These are phyloP conservation scores for Collybia nuda DNA, from an alignment of 768 basidiomycete genomes.

Conservation along the genomic window DNA sequence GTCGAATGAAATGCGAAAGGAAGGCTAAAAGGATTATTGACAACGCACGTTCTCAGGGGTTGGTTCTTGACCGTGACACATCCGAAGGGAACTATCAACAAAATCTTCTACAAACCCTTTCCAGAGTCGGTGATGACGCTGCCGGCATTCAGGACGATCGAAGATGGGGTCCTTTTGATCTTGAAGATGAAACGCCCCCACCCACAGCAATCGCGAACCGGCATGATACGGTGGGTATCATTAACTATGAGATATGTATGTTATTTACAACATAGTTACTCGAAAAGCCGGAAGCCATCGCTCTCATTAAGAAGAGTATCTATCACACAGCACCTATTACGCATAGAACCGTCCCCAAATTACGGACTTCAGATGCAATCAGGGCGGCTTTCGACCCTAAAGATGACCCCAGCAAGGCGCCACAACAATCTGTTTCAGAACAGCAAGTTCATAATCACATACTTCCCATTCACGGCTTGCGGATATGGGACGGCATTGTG, in stretches of 20 bases:
- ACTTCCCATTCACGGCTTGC: slow-evolving; percentile 51
- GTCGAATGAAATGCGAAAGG: slow-evolving; percentile 42
- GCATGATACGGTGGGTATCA: slow-evolving; percentile 55
- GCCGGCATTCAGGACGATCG: slow-evolving; percentile 38
- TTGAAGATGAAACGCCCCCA: slow-evolving; percentile 69
- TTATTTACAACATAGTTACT: background rate
- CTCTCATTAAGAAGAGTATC: slow-evolving; percentile 54
- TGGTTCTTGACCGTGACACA: slow-evolving; percentile 22
- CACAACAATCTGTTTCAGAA: slow-evolving; percentile 57
- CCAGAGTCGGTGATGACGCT: slow-evolving; percentile 1
- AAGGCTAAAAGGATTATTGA: slow-evolving; percentile 43
- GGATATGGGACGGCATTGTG: slow-evolving; percentile 54
- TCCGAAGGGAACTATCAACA: background rate
- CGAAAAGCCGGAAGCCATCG: slow-evolving; percentile 49
- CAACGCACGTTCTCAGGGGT: slow-evolving; percentile 46
- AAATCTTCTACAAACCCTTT: background rate
- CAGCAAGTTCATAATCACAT: slow-evolving; percentile 43
- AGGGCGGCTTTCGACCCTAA: slow-evolving; percentile 49
- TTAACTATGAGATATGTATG: background rate
- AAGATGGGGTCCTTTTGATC: slow-evolving; percentile 55
- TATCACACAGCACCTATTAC: slow-evolving; percentile 57
- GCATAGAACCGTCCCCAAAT: slow-evolving; percentile 49
- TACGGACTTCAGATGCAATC: slow-evolving; percentile 42
- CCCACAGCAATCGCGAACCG: slow-evolving; percentile 70
- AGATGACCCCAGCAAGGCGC: slow-evolving; percentile 45